These are phyloP conservation scores for Mycena capillaripes DNA, from an alignment of 768 basidiomycete genomes.

Conservation along the genomic window DNA sequence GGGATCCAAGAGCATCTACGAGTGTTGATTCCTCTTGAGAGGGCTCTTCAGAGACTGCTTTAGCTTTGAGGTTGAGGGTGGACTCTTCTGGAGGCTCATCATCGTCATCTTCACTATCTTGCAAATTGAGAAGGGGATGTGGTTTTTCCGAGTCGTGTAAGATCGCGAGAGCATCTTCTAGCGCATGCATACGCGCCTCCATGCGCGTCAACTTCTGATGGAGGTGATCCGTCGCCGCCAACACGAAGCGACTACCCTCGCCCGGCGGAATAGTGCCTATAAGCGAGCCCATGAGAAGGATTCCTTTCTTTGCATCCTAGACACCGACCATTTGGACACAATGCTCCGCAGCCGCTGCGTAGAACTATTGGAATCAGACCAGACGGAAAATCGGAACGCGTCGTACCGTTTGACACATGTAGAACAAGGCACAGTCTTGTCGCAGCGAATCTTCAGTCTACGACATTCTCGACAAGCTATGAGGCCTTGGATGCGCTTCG, in stretches of 20 bases:
- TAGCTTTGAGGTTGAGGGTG: constrained; percentile 42
- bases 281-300: constrained; percentile 1
- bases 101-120: constrained; percentile 48
- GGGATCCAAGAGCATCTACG: constrained; percentile 56
- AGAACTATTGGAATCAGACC: not conserved
- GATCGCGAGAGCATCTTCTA: constrained; percentile 69
- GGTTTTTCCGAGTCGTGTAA: constrained; percentile 55
- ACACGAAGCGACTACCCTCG: constrained; percentile 69
- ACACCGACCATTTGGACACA: constrained; percentile 66
- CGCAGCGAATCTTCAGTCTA: constrained; percentile 54
- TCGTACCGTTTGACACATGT: constrained; percentile 61
- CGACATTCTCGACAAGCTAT: constrained; percentile 53
- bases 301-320: not conserved
- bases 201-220: constrained; percentile 59
- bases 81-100: constrained; percentile 38
- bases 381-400: not conserved
- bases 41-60: constrained; percentile 43
- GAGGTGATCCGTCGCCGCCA: constrained; percentile 67
- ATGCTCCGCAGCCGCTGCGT: constrained; percentile 55
- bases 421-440: constrained; percentile 54
- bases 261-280: constrained; percentile 69
- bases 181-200: constrained; percentile 64
- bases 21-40: constrained; percentile 42
- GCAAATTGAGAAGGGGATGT: constrained; percentile 57
- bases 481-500: constrained; percentile 54